Base-by-base conservation (phyloP, 257 asterid species). In the Solanum infundibuliforme region DNA sequence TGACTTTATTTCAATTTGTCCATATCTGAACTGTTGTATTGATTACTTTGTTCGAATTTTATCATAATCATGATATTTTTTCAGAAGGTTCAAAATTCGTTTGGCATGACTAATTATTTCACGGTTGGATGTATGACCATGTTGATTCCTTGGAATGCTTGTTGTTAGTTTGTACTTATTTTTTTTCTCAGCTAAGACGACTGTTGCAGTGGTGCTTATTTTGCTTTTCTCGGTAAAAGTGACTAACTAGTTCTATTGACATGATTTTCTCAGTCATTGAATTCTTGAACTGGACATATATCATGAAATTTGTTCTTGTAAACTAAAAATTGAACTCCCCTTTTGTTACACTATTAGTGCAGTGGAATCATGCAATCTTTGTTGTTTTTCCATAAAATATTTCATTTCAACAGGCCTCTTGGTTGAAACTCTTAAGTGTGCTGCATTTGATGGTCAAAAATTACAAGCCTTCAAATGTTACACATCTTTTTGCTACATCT, bases 1-100 rank as follows among this genome's bases (percentile, higher is more conserved):
- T 86, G 31, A 88, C 91, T 92, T 93, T 90, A 91, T 88, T 34
- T 89, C 88, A 89, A 87, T 92, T 92, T 93, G 95, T 93, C 91
- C 88, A 95, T 95, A 92, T 84, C 90, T 87, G 88, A 86, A 89
- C 86, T 91, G 90, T 84, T 92, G 94, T 91, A 89, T 91, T 87
- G 91, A 77, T 87, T 86, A 90, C 27, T 23, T 86, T 39, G 41
- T 86, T 41, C 46, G 3, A 39, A 5, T 85, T 84, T 25, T 85
- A 85, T 29, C 82, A 69, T 85, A 25, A 41, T 85, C 68, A 65
- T 65, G 79, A 35, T 65, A 46, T 46, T 12, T 46, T 46, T 46
- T 12, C 2, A 46, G 18, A 12, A 46, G 55, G 55, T 46, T 46
- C 55, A 46, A 77, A 41, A 39, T 16, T 23, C 11, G 3, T 75